Percentiles rank a stretch among this genome's conserved stretches.
Conservation (phyloP, 108 stramenopile species). For the Cyclotella choctawhatcheeana region DNA sequence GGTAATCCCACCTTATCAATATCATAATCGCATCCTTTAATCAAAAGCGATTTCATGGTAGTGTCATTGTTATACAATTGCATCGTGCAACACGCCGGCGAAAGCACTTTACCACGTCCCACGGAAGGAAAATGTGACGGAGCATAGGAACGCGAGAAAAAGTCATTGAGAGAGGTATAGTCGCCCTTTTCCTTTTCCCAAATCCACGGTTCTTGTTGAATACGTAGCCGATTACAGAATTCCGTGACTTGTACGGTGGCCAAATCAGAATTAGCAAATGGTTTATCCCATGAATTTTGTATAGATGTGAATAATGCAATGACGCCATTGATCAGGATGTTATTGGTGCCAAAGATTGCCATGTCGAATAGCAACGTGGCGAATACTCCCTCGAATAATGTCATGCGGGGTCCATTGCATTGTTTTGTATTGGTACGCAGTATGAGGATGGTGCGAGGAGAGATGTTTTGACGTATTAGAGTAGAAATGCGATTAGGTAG, state of each 20-base stretch:
- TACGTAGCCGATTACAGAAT: slow-evolving; percentile 39
- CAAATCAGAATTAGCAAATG: slow-evolving; percentile 21
- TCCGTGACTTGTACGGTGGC: slow-evolving; percentile 28
- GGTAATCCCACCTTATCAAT: slow-evolving; percentile 46
- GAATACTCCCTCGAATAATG: slow-evolving; percentile 53
- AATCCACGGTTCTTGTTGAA: slow-evolving; percentile 48
- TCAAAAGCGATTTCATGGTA: slow-evolving; percentile 35
- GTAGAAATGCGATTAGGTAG: slow-evolving; percentile 38
- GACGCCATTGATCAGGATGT: slow-evolving; percentile 42
- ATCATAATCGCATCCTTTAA: slow-evolving; percentile 52
- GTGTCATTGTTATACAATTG: slow-evolving; percentile 24
- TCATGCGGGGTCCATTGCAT: slow-evolving; percentile 48
- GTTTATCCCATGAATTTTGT: slow-evolving; percentile 54
- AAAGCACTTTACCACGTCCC: slow-evolving; percentile 25
- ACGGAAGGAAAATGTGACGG: slow-evolving; percentile 22
- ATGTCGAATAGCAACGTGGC: slow-evolving; percentile 56
- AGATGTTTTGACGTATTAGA: slow-evolving; percentile 34
- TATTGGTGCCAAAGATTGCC: slow-evolving; percentile 51
- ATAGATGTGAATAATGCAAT: slow-evolving; percentile 45
- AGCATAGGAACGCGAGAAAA: slow-evolving; percentile 49
- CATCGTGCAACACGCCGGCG: slow-evolving; percentile 50
- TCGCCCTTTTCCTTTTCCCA: slow-evolving; percentile 34
- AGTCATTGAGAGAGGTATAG: slow-evolving; percentile 52
- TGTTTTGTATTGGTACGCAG: slow-evolving; percentile 22
- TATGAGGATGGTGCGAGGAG: slow-evolving; percentile 21